Conservation (phyloP, 179 eudicot species). For the Spergularia azorica region DNA sequence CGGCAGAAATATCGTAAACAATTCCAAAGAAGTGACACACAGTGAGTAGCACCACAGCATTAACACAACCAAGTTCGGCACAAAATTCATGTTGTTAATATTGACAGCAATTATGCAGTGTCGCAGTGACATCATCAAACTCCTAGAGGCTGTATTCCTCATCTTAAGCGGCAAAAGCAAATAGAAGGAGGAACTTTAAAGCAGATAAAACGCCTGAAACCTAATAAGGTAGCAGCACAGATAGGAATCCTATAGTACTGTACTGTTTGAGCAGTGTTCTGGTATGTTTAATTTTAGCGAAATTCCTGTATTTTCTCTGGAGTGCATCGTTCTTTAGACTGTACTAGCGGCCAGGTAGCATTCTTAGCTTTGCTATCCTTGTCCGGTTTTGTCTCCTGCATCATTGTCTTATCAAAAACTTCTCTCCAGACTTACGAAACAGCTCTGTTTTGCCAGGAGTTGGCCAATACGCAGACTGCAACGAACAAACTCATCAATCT, state of each 20-base stretch:
- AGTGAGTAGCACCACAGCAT: neutral
- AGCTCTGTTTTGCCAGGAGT: neutral
- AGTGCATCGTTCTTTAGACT: too few species aligned
- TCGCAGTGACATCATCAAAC: neutral
- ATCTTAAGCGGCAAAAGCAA: neutral
- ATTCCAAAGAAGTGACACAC: neutral
- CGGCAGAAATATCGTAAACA: neutral
- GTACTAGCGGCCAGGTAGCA: too few species aligned
- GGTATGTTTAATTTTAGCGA: too few species aligned
- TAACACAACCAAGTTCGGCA: neutral
- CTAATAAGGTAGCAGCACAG: too few species aligned
- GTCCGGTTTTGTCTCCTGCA: too few species aligned
- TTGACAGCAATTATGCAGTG: constrained; percentile 8
- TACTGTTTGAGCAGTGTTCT: too few species aligned
- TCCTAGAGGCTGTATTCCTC: neutral
- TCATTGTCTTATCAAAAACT: too few species aligned
- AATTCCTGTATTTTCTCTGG: too few species aligned
- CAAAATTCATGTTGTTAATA: neutral
- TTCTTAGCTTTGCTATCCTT: too few species aligned
- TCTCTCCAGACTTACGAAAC: neutral
- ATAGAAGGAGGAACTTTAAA: too few species aligned
- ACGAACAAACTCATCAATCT: neutral
- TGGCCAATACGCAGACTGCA: neutral
- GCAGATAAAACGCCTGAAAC: too few species aligned
- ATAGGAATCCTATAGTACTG: too few species aligned